These are phyloP conservation scores for Aspergillus brunneoviolaceus DNA, from an alignment of 2,329 filamentous ascomycete species.

Conservation along the genomic window DNA sequence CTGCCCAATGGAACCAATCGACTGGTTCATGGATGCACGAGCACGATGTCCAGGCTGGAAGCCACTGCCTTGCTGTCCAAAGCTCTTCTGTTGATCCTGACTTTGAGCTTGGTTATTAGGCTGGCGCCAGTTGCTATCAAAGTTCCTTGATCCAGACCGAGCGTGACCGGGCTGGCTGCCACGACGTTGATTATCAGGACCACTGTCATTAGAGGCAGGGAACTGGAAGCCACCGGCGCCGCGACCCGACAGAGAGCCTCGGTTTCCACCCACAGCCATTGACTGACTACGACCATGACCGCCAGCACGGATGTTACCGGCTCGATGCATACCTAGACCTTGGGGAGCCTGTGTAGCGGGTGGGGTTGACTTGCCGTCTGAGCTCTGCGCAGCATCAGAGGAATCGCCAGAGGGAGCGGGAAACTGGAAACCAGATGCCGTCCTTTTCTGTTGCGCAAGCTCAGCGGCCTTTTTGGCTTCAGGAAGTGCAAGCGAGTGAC, in stretches of 20 bases:
- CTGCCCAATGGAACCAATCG: slow-evolving; percentile 75
- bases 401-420: slow-evolving; percentile 67
- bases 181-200: slow-evolving; percentile 69
- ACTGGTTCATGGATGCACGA: slow-evolving; percentile 82
- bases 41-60: slow-evolving; percentile 93
- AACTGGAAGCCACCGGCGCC: slow-evolving; percentile 74
- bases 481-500: slow-evolving; percentile 89
- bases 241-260: slow-evolving; percentile 61
- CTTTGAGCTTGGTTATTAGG: slow-evolving; percentile 57
- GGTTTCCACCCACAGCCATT: slow-evolving; percentile 59
- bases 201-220: slow-evolving; percentile 57
- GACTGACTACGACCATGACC: slow-evolving; percentile 55
- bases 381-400: slow-evolving; percentile 55
- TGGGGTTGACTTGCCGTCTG: slow-evolving; percentile 48
- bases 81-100: slow-evolving; percentile 57
- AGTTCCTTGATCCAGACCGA: slow-evolving; percentile 84
- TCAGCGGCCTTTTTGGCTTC: slow-evolving; percentile 98
- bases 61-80: slow-evolving; percentile 66
- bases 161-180: slow-evolving; percentile 73
- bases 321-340: slow-evolving; percentile 69
- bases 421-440: slow-evolving; percentile 92
- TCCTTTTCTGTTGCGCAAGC: slow-evolving; percentile 92
- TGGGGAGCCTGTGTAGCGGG: slow-evolving; percentile 53
- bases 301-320: slow-evolving; percentile 80
- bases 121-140: slow-evolving; percentile 97